A percentile compares a stretch with the other conserved stretches of the same genome.
Conservation (phyloP, 2,329 filamentous ascomycete genomes). For the Verticillium tricorpus region DNA sequence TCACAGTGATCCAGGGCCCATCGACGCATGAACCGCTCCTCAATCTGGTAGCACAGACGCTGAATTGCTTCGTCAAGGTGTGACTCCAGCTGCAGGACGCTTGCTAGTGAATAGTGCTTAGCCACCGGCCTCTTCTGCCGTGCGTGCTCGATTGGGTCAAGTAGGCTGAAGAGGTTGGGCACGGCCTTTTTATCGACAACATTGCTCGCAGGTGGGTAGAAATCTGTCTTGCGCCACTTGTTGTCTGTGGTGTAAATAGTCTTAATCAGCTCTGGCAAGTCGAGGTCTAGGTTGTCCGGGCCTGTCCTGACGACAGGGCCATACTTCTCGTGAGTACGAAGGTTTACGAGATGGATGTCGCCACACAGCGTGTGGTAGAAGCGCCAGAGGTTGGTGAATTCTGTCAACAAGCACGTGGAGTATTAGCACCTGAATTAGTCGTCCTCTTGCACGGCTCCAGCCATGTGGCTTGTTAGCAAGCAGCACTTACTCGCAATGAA, state of each 20-base stretch:
- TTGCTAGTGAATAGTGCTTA: conserved; percentile 26
- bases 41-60: conserved; percentile 36
- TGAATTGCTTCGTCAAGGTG: conserved; percentile 46
- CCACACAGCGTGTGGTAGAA: background rate
- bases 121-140: conserved; percentile 30
- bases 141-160: conserved; percentile 25
- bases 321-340: conserved; percentile 25
- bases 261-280: conserved; percentile 20
- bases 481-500: conserved; percentile 21
- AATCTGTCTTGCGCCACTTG: conserved; percentile 26
- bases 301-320: conserved; percentile 26
- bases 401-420: background rate
- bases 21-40: conserved; percentile 15
- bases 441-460: background rate
- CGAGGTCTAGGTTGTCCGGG: conserved; percentile 22
- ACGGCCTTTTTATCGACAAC: conserved; percentile 27
- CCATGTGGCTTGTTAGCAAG: background rate
- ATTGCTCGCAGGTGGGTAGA: conserved; percentile 27
- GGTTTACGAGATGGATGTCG: background rate
- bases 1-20: background rate
- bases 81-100: conserved; percentile 21
- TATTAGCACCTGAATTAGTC: background rate
- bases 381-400: background rate
- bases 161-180: conserved; percentile 33
- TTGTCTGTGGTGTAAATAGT: conserved; percentile 21